Evolutionary conservation across 805 yeast species (phyloP).

Genomic region (Pichia rugopelliculosa): DNA sequence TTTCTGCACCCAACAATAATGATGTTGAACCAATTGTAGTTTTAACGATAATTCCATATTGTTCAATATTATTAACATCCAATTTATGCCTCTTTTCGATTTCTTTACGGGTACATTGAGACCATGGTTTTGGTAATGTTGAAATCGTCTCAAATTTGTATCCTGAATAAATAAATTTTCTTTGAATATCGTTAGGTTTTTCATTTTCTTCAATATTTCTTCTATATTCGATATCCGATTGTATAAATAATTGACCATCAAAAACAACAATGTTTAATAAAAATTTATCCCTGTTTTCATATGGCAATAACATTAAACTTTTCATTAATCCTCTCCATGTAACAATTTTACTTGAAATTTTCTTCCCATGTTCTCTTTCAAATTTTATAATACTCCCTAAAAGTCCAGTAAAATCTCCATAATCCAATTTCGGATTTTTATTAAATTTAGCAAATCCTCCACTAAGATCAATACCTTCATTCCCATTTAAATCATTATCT

Average conservation of each 20-base stretch:
- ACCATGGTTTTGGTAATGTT: slow-evolving; percentile 72
- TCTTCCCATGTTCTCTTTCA: slow-evolving; percentile 44
- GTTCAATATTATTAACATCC: slow-evolving; percentile 63
- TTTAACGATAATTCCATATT: slow-evolving; percentile 71
- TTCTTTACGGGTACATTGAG: slow-evolving; percentile 51
- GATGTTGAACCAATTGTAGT: slow-evolving; percentile 75
- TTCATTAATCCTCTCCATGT: slow-evolving; percentile 86
- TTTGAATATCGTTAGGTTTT: slow-evolving; percentile 27
- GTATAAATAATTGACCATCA: slow-evolving; percentile 70
- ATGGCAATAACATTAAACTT: slow-evolving; percentile 61
- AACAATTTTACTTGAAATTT: slow-evolving; percentile 55
- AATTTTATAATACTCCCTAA: slow-evolving; percentile 45
- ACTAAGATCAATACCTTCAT: slow-evolving; percentile 50
- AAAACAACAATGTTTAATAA: slow-evolving; percentile 57
- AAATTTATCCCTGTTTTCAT: slow-evolving; percentile 46
- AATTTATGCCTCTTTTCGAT: slow-evolving; percentile 60
- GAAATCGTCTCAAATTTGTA: slow-evolving; percentile 81
- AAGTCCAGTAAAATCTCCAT: slow-evolving; percentile 49
- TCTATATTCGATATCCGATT: slow-evolving; percentile 30
- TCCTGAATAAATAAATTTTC: slow-evolving; percentile 52
- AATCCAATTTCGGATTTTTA: slow-evolving; percentile 47
- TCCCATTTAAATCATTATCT: slow-evolving; percentile 50
- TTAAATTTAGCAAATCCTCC: slow-evolving; percentile 57
- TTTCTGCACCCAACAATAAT: slow-evolving; percentile 78
- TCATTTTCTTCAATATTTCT: slow-evolving; percentile 28